Evolutionary conservation across 805 yeast species (phyloP), one percentile per base, ranked within the genome.

Genomic region (Candida methanosorbosa): DNA sequence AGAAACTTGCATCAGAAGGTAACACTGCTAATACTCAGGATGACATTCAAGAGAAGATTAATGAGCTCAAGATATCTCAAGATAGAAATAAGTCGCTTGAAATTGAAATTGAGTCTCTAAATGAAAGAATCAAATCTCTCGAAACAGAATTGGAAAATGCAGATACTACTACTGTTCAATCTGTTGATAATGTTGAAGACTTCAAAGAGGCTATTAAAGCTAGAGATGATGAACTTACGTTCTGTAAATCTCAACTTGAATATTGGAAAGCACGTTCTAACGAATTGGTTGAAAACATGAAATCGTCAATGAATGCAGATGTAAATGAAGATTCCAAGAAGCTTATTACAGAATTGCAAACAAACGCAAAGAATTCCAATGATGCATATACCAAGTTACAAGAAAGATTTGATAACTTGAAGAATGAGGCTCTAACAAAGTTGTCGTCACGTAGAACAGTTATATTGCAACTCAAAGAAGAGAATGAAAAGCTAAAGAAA

Each of bases 231-330:
- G 69, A 72, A 36, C 47, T 79, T 27, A 52, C 54, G 29, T 52
- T 72, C 5, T 13, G 13, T 13, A 30, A 15, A 17, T 4, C 27
- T 40, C 85, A 81, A 39, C 64, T 66, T 34, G 70, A 69, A n/a
- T 63, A 74, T 18, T 73, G 84, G 76, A 75, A 72, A 53, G 58
- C 55, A 12, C 66, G 76, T 39, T 56, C 75, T 6, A 68, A 68
- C 35, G 70, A 68, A 34, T 54, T 72, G 29, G 39, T 70, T 40
- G 61, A 60, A 7, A 29, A 29, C n/a, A 19, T 29, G 20, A 27
- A 18, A n/a, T n/a, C n/a, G n/a, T 18, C 26, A 5, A 24, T 20
- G 4, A 29, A 33, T 7, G 23, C 29, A 26, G 24, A 33, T 18
- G 57, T 57, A 30, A 36, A 55, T 20, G 60, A 58, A 6, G 28